Percentiles rank a stretch among this genome's conserved stretches.
phyloP scores from a whole-genome alignment of 2,329 filamentous ascomycete species.

The Penicillium nordicum region DNA sequence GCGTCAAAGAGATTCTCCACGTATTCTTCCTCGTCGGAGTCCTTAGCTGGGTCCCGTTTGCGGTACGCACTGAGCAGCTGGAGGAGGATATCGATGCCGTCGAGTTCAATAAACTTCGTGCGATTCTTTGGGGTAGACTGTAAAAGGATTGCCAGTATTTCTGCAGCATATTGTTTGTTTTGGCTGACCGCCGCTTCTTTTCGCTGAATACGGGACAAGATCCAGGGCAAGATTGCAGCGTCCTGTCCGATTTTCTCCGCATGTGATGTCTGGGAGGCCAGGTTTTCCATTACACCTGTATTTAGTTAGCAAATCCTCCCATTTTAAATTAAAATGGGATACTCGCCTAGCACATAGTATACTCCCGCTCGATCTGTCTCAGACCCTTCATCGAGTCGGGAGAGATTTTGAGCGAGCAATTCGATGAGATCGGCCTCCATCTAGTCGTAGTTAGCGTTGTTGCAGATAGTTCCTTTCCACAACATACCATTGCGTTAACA shows the following conservation, averaged over 20 bases:
- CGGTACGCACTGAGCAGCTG: slow-evolving; percentile 83
- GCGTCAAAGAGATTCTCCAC: slow-evolving; percentile 91
- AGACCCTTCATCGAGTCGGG: slow-evolving; percentile 69
- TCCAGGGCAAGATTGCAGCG: slow-evolving; percentile 68
- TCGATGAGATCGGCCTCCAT: slow-evolving; percentile 44
- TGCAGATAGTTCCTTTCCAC: no score
- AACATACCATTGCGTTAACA: slow-evolving; percentile 57
- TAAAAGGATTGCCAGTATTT: slow-evolving; percentile 83
- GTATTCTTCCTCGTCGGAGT: slow-evolving; percentile 88
- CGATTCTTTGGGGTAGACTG: slow-evolving; percentile 70
- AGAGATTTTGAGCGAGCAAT: slow-evolving; percentile 56
- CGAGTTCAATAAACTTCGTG: slow-evolving; percentile 58
- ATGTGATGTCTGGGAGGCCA: slow-evolving; percentile 67
- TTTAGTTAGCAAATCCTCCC: slow-evolving; percentile 12
- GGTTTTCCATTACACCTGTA: slow-evolving; percentile 71
- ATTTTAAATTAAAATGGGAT: no score
- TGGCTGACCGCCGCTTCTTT: slow-evolving; percentile 69
- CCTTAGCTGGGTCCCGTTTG: slow-evolving; percentile 77
- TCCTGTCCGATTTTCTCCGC: slow-evolving; percentile 71
- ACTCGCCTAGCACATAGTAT: slow-evolving; percentile 69
- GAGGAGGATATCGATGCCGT: slow-evolving; percentile 75
- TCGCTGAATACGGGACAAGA: slow-evolving; percentile 68
- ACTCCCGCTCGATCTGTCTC: slow-evolving; percentile 77
- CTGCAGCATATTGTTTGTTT: slow-evolving; percentile 93
- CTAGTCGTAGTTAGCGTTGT: slow-evolving; percentile 26